phyloP scores from a whole-genome alignment of 306 rosid genomes.

The Vigna radiata region DNA sequence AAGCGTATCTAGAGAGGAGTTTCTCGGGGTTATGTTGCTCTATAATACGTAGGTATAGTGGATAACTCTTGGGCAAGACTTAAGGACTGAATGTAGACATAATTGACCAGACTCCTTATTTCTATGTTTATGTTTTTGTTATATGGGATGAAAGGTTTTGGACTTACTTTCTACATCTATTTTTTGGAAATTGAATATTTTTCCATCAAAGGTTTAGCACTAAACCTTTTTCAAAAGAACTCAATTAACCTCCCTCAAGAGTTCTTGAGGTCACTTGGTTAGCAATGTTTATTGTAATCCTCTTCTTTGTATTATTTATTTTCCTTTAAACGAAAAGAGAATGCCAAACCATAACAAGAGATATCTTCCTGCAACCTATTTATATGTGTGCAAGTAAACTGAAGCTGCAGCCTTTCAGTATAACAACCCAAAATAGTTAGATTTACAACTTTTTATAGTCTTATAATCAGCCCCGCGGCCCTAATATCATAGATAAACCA shows the following conservation, averaged over 20 bases:
- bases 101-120: too few relatives aligned
- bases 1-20: too few relatives aligned
- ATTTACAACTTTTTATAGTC: background rate
- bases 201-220: too few relatives aligned
- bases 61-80: too few relatives aligned
- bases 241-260: background rate
- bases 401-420: background rate
- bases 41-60: too few relatives aligned
- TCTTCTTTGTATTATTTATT: background rate
- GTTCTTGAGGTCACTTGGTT: background rate
- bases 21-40: too few relatives aligned
- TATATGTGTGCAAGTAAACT: constrained; percentile 20
- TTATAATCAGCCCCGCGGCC: constrained; percentile 16
- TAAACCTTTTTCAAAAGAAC: background rate
- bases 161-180: too few relatives aligned
- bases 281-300: background rate
- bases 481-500: constrained; percentile 22
- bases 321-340: background rate
- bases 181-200: too few relatives aligned
- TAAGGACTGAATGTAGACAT: too few relatives aligned
- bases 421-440: constrained; percentile 3
- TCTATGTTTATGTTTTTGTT: too few relatives aligned
- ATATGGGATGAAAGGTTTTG: too few relatives aligned
- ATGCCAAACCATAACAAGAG: background rate
- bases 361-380: constrained; percentile 18